Evolutionary conservation across 2,329 filamentous ascomycete genomes (phyloP).

Genomic region (Fonsecaea monophora): DNA sequence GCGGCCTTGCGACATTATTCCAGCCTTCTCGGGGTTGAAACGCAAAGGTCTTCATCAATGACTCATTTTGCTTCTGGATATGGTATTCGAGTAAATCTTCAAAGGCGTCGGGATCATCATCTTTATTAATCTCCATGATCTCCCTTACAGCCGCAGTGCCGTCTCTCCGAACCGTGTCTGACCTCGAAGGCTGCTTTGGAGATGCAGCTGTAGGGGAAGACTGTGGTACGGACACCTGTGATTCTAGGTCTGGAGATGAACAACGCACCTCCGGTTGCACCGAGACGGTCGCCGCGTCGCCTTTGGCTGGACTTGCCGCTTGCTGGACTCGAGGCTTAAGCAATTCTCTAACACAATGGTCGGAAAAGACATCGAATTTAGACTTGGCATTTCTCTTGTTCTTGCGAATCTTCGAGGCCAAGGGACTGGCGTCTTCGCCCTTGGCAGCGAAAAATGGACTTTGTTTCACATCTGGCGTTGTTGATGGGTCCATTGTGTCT

Average conservation of each 20-base stretch:
- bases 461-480: constrained; percentile 46
- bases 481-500: constrained; percentile 49
- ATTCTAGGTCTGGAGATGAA: constrained; percentile 25
- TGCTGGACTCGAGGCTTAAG: constrained; percentile 49
- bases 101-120: constrained; percentile 41
- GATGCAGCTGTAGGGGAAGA: constrained; percentile 33
- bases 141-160: constrained; percentile 5
- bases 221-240: constrained; percentile 30
- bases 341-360: constrained; percentile 58
- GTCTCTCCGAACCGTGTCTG: background rate
- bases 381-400: constrained; percentile 53
- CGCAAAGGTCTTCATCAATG: constrained; percentile 47
- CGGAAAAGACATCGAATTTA: constrained; percentile 59
- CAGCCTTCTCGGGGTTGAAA: constrained; percentile 39
- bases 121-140: constrained; percentile 30
- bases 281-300: background rate
- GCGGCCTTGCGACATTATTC: background rate
- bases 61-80: constrained; percentile 47
- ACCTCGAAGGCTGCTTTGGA: background rate
- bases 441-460: constrained; percentile 58
- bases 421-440: constrained; percentile 49
- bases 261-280: background rate
- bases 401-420: constrained; percentile 45
- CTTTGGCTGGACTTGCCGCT: constrained; percentile 34
- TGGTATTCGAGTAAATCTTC: constrained; percentile 47